Conservation (phyloP, 345 rosid species). For the Camelina neglecta region DNA sequence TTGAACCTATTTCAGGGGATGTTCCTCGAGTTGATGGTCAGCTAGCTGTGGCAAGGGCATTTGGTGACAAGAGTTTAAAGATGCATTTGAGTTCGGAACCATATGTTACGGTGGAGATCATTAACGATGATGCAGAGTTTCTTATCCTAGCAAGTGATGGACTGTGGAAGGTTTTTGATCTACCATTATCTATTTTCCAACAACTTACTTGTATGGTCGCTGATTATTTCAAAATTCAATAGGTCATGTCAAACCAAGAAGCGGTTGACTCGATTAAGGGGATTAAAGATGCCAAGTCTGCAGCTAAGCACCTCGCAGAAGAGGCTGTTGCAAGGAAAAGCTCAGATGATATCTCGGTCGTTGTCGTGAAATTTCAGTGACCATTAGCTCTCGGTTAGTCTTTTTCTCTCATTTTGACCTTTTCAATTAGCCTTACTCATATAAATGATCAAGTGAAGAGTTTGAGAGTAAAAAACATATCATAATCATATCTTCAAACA, state of each 20-base stretch:
- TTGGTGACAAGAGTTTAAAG: conserved; percentile 91
- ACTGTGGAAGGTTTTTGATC: conserved; percentile 74
- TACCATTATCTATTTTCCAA: conserved; percentile 10
- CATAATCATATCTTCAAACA: conserved; percentile 3
- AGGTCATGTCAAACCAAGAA: conserved; percentile 95
- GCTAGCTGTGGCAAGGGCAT: conserved; percentile 94
- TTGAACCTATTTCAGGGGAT: conserved; percentile 62
- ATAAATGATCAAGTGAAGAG: neutral
- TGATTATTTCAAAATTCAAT: conserved; percentile 15
- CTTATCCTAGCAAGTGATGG: conserved; percentile 92
- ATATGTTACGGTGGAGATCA: conserved; percentile 56
- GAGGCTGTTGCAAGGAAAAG: conserved; percentile 79
- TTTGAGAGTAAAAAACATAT: neutral
- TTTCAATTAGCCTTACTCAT: conserved; percentile 1
- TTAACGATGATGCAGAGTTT: conserved; percentile 67
- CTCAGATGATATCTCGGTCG: conserved; percentile 83
- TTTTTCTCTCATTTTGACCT: conserved; percentile 4
- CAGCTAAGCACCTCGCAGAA: conserved; percentile 85
- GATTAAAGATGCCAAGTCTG: conserved; percentile 74
- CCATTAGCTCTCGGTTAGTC: conserved; percentile 42
- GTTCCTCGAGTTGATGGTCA: conserved; percentile 94
- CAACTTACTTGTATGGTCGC: conserved; percentile 25
- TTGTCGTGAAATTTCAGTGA: conserved; percentile 75
- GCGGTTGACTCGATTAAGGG: conserved; percentile 69
- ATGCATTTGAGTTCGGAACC: conserved; percentile 93